These are phyloP conservation scores for Polychaeton citri DNA, from an alignment of 2,329 filamentous ascomycete species.

Conservation along the genomic window DNA sequence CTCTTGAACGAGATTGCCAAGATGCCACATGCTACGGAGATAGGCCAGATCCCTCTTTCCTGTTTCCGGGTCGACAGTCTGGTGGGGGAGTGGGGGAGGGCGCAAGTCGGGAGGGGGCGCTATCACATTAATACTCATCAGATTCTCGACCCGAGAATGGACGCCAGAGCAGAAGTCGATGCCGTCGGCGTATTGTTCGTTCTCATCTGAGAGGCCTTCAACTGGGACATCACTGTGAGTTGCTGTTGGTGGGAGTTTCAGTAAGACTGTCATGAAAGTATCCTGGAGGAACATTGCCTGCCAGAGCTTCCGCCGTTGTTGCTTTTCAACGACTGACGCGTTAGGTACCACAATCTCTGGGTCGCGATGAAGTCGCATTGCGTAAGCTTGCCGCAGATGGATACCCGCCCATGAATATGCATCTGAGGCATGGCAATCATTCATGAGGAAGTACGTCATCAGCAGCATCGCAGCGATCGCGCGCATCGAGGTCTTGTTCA, in stretches of 20 bases:
- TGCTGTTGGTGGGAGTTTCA: slow-evolving; percentile 63
- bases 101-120: slow-evolving; percentile 24
- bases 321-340: slow-evolving; percentile 58
- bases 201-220: slow-evolving; percentile 57
- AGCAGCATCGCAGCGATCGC: slow-evolving; percentile 71
- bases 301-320: slow-evolving; percentile 68
- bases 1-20: slow-evolving; percentile 66
- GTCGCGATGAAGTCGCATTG: slow-evolving; percentile 68
- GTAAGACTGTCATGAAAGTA: slow-evolving; percentile 64
- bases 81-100: slow-evolving; percentile 19
- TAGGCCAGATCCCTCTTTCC: slow-evolving; percentile 34
- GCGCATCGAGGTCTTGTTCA: slow-evolving; percentile 58
- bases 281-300: slow-evolving; percentile 70
- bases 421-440: slow-evolving; percentile 72
- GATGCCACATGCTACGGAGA: slow-evolving; percentile 63
- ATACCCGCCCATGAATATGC: slow-evolving; percentile 74
- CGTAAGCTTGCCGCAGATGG: slow-evolving; percentile 63
- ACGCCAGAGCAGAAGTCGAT: slow-evolving; percentile 46
- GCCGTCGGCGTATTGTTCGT: slow-evolving; percentile 35
- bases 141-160: slow-evolving; percentile 31
- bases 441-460: slow-evolving; percentile 74
- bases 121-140: slow-evolving; percentile 39
- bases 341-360: slow-evolving; percentile 58
- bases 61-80: slow-evolving; percentile 17
- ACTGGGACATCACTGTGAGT: slow-evolving; percentile 70